phyloP scores from a whole-genome alignment of 208 protist species.

The Endotrypanum monterogeii region DNA sequence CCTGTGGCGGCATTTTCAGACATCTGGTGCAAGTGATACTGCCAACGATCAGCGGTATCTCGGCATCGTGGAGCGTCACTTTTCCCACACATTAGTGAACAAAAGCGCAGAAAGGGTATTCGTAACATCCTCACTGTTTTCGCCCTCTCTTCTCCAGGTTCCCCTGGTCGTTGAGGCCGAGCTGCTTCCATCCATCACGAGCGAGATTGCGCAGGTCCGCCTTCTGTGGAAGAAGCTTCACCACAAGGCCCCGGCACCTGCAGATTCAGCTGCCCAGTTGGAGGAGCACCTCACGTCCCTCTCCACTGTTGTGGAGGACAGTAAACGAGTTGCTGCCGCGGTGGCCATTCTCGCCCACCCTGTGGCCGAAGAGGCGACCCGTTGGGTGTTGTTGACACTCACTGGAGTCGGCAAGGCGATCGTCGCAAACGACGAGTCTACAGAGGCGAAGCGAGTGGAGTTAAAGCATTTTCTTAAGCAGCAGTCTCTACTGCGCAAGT shows the following conservation, averaged over 20 bases:
- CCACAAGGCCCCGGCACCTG: neutral
- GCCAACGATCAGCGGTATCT: conserved; percentile 13
- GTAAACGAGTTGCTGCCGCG: neutral
- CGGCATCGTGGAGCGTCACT: conserved; percentile 29
- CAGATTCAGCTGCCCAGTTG: neutral
- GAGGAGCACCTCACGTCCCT: conserved; percentile 11
- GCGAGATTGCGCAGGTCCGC: conserved; percentile 14
- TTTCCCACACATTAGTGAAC: conserved; percentile 22
- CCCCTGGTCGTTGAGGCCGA: conserved; percentile 20
- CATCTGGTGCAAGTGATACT: neutral
- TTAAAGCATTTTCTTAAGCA: conserved; percentile 48
- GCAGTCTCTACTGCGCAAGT: conserved; percentile 33
- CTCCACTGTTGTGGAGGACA: neutral
- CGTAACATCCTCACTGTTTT: neutral
- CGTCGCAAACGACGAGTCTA: conserved; percentile 64
- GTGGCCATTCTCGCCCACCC: conserved; percentile 26
- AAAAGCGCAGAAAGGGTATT: neutral
- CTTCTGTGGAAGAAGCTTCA: conserved; percentile 5
- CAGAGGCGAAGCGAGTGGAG: conserved; percentile 47
- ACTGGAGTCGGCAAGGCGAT: conserved; percentile 24
- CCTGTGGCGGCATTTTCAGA: conserved; percentile 9
- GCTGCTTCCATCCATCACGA: conserved; percentile 16
- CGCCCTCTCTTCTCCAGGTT: conserved; percentile 8
- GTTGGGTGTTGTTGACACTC: conserved; percentile 17
- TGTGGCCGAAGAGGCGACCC: conserved; percentile 19